Conservation (phyloP, 495 filamentous ascomycete species). For the Podospora didyma region DNA sequence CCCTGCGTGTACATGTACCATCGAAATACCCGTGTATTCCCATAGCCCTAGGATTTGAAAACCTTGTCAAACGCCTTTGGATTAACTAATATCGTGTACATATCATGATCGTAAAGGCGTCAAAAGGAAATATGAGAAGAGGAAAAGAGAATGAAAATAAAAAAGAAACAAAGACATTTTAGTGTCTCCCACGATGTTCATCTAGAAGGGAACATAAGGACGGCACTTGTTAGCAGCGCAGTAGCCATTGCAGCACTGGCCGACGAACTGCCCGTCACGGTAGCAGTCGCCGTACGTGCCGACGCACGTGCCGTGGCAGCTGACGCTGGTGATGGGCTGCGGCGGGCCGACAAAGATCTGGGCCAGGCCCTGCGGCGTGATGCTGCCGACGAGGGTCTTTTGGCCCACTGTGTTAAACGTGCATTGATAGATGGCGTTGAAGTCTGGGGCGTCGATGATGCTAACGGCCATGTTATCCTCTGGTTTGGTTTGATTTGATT, state of each 20-base stretch:
- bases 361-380: conserved; percentile 12
- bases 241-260: conserved; percentile 26
- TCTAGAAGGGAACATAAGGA: conserved; percentile 15
- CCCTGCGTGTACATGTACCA: too few species aligned
- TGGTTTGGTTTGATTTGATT: conserved; percentile 1
- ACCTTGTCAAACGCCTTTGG: too few species aligned
- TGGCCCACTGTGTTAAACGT: conserved; percentile 17
- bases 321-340: conserved; percentile 21
- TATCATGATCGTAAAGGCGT: too few species aligned
- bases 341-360: conserved; percentile 30
- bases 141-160: not conserved
- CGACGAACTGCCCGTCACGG: conserved; percentile 21
- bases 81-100: too few species aligned
- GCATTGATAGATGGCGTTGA: conserved; percentile 23
- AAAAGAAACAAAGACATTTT: not conserved
- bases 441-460: conserved; percentile 28
- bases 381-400: conserved; percentile 17
- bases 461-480: conserved; percentile 25
- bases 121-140: too few species aligned
- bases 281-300: conserved; percentile 23
- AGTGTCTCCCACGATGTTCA: too few species aligned
- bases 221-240: conserved; percentile 30
- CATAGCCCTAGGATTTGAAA: too few species aligned
- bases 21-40: too few species aligned
- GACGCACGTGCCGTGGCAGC: conserved; percentile 26